These are phyloP conservation scores for Saitozyma sp. DNA, from an alignment of 768 basidiomycete genomes.

Conservation along the genomic window DNA sequence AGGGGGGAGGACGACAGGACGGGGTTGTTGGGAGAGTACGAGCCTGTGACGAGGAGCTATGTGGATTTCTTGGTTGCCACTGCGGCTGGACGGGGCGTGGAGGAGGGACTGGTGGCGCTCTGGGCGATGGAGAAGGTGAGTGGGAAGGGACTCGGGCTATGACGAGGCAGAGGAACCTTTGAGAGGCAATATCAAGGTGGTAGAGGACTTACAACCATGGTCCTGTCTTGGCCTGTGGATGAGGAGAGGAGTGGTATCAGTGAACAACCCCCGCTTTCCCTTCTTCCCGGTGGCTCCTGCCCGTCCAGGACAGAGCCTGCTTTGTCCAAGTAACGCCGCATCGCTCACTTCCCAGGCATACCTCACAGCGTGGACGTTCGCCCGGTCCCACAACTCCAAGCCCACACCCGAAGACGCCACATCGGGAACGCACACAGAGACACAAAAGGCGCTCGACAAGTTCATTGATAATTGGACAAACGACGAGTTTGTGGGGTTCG, in stretches of 20 bases:
- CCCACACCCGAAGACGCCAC: constrained; percentile 1
- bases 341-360: constrained; percentile 59
- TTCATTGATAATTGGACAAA: constrained; percentile 67
- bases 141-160: background rate
- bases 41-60: constrained; percentile 66
- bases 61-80: constrained; percentile 69
- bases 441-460: constrained; percentile 51
- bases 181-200: no score
- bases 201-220: no score
- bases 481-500: constrained; percentile 48
- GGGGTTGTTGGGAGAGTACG: constrained; percentile 41
- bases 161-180: no score
- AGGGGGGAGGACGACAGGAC: constrained; percentile 56
- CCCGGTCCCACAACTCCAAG: constrained; percentile 36
- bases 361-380: constrained; percentile 66
- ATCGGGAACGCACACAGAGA: constrained; percentile 37
- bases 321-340: background rate
- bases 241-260: no score
- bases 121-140: constrained; percentile 77
- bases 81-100: constrained; percentile 56
- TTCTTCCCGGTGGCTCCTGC: background rate
- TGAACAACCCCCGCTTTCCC: no score
- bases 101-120: constrained; percentile 69
- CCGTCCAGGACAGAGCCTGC: background rate
- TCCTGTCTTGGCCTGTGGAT: no score